These are phyloP conservation scores for Candida gorgasii DNA, from an alignment of 805 yeast species.

Conservation along the genomic window DNA sequence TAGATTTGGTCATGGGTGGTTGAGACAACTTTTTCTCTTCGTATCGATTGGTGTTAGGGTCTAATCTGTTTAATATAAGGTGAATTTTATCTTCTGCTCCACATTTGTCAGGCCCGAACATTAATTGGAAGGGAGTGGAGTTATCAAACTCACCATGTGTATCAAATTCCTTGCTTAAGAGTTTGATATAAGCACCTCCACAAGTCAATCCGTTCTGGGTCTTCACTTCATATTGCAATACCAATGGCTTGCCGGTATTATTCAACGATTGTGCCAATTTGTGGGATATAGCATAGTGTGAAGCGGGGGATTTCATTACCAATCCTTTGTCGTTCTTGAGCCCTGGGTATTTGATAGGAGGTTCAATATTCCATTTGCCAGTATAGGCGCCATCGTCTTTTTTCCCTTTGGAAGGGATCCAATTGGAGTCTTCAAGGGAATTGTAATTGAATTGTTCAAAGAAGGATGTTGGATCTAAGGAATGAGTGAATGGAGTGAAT, in stretches of 20 bases:
- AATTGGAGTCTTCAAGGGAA: conserved; percentile 26
- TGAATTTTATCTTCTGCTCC: conserved; percentile 80
- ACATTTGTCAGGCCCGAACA: conserved; percentile 96
- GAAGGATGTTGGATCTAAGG: conserved; percentile 35
- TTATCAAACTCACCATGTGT: conserved; percentile 48
- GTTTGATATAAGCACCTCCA: conserved; percentile 88
- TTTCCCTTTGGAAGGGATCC: conserved; percentile 56
- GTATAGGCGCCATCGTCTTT: conserved; percentile 57
- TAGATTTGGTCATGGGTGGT: conserved; percentile 68
- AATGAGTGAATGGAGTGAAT: conserved; percentile 37
- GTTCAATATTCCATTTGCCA: conserved; percentile 76
- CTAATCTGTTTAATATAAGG: conserved; percentile 63
- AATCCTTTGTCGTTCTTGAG: conserved; percentile 70
- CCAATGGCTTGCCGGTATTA: conserved; percentile 65
- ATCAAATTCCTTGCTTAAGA: conserved; percentile 48
- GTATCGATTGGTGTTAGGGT: conserved; percentile 52
- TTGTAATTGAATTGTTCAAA: conserved; percentile 60
- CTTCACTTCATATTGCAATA: conserved; percentile 87
- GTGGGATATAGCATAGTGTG: conserved; percentile 79
- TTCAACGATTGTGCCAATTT: conserved; percentile 57
- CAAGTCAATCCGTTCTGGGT: conserved; percentile 76
- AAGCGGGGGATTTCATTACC: conserved; percentile 72
- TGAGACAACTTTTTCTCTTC: conserved; percentile 68
- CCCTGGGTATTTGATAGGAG: conserved; percentile 53
- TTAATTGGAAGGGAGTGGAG: conserved; percentile 74